Evolutionary conservation across 129 eudicot genomes (phyloP).

Genomic region (Scalesia atractyloides): DNA sequence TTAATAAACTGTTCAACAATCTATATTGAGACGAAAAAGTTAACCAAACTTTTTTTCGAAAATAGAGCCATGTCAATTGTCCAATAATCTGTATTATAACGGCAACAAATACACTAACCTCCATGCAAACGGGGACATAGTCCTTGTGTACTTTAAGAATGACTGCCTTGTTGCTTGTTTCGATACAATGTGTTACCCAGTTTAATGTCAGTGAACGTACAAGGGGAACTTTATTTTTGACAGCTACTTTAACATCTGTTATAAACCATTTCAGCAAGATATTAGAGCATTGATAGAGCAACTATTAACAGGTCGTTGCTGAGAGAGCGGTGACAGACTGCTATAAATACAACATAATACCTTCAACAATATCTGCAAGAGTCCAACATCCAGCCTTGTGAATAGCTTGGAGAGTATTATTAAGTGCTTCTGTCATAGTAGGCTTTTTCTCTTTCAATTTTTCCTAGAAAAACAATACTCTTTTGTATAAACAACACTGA

Average conservation of each 20-base stretch:
- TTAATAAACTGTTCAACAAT: neutral
- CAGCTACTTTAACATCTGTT: conserved; percentile 90
- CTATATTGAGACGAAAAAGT: neutral
- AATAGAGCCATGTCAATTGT: neutral
- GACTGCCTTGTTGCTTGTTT: conserved; percentile 86
- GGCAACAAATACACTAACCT: conserved; percentile 59
- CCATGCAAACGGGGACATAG: conserved; percentile 97
- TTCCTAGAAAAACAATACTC: conserved; percentile 52
- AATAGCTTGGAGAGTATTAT: conserved; percentile 91
- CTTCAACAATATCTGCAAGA: conserved; percentile 86
- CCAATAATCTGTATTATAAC: neutral
- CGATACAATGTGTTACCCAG: conserved; percentile 93
- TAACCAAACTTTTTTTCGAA: neutral
- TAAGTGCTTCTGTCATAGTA: conserved; percentile 73
- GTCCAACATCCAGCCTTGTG: conserved; percentile 90
- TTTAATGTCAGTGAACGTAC: conserved; percentile 89
- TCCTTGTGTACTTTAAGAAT: conserved; percentile 93
- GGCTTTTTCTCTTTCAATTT: conserved; percentile 99
- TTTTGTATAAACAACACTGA: neutral
- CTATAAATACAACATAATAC: conserved; percentile 29
- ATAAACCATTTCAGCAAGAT: conserved; percentile 27
- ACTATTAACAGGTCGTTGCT: neutral
- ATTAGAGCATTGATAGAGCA: conserved; percentile 8
- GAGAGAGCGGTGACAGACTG: conserved; percentile 6
- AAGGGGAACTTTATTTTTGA: conserved; percentile 95